Base-by-base conservation (phyloP, 768 basidiomycete species). In the Tylopilus intermedius region DNA sequence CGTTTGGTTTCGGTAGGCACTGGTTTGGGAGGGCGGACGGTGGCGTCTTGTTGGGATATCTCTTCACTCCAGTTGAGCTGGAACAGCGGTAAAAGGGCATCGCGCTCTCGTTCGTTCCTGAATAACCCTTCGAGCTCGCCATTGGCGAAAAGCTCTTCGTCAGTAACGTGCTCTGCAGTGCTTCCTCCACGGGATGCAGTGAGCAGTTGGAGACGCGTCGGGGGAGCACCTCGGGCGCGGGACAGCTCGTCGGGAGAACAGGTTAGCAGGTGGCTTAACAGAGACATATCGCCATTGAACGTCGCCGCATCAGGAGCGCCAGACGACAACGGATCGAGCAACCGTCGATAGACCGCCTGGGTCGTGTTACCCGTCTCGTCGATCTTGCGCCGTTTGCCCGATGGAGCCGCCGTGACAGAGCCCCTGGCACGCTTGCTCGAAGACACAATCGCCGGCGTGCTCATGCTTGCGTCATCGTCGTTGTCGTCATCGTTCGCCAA, bases 111-210 rank as follows among this genome's bases (percentile, higher is more conserved):
- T 30, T 79, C 72, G 43, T 60, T 70, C 50, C 89, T 71, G 21
- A 88, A 57, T 27, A 88, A 49, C 18, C 71, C 75, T 49, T 89
- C 87, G 26, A 87, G 65, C 65, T 91, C 89, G 3, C 81, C 84
- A 29, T 79, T 76, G 3, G 69, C 77, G 54, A 91, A 88, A 22
- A 91, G 70, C 53, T 90, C 89, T 8, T 88, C 83, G 54, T 92
- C 89, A 2, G 60, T 30, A 10, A 30, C 9, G 30, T 30, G 30
- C 30, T 7, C 30, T 30, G 30, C 56, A 18, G 91, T 79, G 44
- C 74, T 75, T 33, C 82, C 83, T 42, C 86, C 84, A 41, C 85
- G 82, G 43, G 74, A 72, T 10, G 74, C 71, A 0, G 75, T 69
- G 32, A 91, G 76, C 26, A 83, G 67, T 56, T 88, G 86, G 8